Evolutionary conservation across 2,329 filamentous ascomycete species (phyloP), one percentile per base, ranked within the genome.

Genomic region (Phaeosphaeria sp.): DNA sequence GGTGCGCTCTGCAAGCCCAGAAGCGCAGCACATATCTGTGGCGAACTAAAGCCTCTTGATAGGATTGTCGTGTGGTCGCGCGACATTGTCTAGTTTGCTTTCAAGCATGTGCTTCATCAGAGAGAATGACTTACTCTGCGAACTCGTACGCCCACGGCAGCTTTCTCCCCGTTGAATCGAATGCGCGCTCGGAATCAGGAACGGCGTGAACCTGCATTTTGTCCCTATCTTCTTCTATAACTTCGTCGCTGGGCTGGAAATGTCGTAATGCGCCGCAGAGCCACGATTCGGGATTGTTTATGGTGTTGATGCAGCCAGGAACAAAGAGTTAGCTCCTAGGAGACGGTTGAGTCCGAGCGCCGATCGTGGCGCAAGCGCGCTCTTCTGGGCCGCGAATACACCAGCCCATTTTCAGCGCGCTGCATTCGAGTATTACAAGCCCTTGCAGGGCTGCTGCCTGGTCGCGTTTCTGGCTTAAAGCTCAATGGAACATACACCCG

Each of bases 131-230:
- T 78, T 75, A 87, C 85, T 87, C 84, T 73, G 84, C 84, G 69
- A 83, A 86, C 62, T 87, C 83, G 72, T 86, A 86, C 17, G 80
- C 86, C 86, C 85, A 89, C n/a, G 87, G 87, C 50, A 89, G 71
- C 53, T 81, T 78, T 65, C 85, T 83, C 50, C 87, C 86, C 49
- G 83, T 82, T 52, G 83, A 81, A 68, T 88, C 85, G 67, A 81
- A 80, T 30, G 85, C 85, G 68, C 86, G 84, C 74, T 89, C 87
- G 65, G 85, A 82, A 53, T 85, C 84, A 33, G 87, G 86, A 11
- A 89, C 87, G 30, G 85, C 85, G 74, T 89, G 87, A 51, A 89
- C 86, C 75, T 89, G 87, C 84, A 89, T 89, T 55, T 78, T 78
- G 21, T 13, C 60, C 48, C 36, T 41, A 11, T 49, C 50, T 39